Percentiles rank a stretch among this genome's conserved stretches.
Conservation (phyloP, 106 monocot species). For the Dendrobium nobile region DNA sequence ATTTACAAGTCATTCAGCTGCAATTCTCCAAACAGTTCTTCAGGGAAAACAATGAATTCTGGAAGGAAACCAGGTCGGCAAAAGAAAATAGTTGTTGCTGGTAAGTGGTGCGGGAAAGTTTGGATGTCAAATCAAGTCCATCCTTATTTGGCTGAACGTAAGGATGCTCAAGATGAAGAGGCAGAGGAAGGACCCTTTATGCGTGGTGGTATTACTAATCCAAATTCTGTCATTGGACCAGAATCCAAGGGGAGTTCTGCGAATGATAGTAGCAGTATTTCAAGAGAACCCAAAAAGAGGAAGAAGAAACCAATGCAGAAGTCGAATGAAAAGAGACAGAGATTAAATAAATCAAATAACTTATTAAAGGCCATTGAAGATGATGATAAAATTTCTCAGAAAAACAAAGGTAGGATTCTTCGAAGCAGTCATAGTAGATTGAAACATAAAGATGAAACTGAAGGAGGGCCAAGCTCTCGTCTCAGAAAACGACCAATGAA, state of each 20-base stretch:
- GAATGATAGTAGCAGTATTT: not conserved
- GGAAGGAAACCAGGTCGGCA: conserved; percentile 33
- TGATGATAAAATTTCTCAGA: not conserved
- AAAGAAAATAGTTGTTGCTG: conserved; percentile 60
- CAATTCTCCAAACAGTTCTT: conserved; percentile 21
- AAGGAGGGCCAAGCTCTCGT: conserved; percentile 23
- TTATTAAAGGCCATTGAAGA: not conserved
- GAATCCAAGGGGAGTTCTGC: conserved; percentile 6
- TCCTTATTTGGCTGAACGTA: conserved; percentile 37
- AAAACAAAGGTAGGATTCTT: conserved; percentile 25
- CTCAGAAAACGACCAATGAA: conserved; percentile 21
- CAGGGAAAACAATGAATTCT: conserved; percentile 19
- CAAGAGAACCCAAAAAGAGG: conserved; percentile 26
- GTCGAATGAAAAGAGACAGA: conserved; percentile 27
- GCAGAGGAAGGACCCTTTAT: not conserved
- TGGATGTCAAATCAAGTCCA: conserved; percentile 90
- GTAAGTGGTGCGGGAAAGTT: conserved; percentile 83
- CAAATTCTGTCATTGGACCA: not conserved
- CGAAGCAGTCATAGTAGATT: conserved; percentile 23
- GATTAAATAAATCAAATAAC: not conserved
- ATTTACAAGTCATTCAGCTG: conserved; percentile 64
- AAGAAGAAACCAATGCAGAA: conserved; percentile 26
- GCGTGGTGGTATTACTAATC: not conserved
- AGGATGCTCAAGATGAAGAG: conserved; percentile 24
- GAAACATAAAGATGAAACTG: conserved; percentile 12